Conservation (phyloP, 2,329 filamentous ascomycete species). For the Diaporthe amygdali region DNA sequence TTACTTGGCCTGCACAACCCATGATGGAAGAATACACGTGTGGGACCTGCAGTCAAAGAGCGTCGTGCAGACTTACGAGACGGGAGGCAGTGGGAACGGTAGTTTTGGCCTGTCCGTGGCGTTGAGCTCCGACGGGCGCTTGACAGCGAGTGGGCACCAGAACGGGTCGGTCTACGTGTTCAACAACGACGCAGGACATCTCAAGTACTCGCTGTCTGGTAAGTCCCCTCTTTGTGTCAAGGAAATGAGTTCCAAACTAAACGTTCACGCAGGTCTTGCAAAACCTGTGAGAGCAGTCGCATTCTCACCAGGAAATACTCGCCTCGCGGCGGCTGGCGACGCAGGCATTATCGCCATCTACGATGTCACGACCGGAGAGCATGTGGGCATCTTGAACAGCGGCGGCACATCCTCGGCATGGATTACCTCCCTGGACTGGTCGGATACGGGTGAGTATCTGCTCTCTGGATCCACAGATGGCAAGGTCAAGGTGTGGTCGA, state of each 20-base stretch:
- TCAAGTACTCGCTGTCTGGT: constrained; percentile 86
- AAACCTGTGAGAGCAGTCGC: constrained; percentile 85
- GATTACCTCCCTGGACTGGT: constrained; percentile 94
- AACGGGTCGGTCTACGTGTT: constrained; percentile 94
- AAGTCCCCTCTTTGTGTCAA: constrained; percentile 32
- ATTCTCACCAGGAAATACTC: constrained; percentile 85
- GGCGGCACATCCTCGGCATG: constrained; percentile 76
- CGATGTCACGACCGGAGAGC: constrained; percentile 90
- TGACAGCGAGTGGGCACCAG: constrained; percentile 91
- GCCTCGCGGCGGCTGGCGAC: constrained; percentile 90
- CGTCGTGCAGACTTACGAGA: constrained; percentile 76
- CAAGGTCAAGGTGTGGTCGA: constrained; percentile 94
- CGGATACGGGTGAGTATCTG: constrained; percentile 87
- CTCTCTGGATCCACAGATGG: constrained; percentile 89
- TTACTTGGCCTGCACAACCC: constrained; percentile 85
- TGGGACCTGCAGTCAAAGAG: constrained; percentile 72
- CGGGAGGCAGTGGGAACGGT: constrained; percentile 57
- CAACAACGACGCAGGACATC: constrained; percentile 85
- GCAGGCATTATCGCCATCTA: constrained; percentile 89
- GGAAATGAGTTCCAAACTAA: background rate
- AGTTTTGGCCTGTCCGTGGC: constrained; percentile 92
- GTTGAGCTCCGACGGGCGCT: constrained; percentile 77
- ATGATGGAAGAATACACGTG: constrained; percentile 86
- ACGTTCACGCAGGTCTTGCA: constrained; percentile 67
- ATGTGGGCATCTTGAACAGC: constrained; percentile 76